These are phyloP conservation scores for Pythium folliculosum DNA, from an alignment of 352 stramenopile species.

Conservation along the genomic window DNA sequence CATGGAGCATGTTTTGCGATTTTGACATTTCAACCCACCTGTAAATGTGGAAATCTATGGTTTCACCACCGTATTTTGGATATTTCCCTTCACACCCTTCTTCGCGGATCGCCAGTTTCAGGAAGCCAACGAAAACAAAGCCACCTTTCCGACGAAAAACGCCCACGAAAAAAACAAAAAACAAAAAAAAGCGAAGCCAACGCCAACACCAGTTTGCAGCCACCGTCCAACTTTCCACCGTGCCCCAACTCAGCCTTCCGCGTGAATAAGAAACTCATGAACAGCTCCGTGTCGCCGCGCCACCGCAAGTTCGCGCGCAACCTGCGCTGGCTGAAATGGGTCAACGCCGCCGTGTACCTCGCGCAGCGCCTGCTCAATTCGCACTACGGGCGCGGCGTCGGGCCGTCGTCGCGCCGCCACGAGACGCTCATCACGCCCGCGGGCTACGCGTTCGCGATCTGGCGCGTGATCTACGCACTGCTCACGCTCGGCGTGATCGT, in stretches of 20 bases:
- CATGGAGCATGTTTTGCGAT: conserved; percentile 1
- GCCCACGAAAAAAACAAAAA: background rate
- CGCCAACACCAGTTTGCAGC: background rate
- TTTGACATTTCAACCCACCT: conserved; percentile 2
- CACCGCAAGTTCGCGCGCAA: conserved; percentile 20
- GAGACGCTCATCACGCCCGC: conserved; percentile 79
- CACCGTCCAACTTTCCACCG: too few species aligned
- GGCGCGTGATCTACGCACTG: conserved; percentile 54
- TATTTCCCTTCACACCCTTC: background rate
- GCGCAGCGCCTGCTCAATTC: conserved; percentile 27
- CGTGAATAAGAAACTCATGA: background rate
- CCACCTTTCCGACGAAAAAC: too few species aligned
- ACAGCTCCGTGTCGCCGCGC: conserved; percentile 4
- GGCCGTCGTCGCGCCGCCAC: conserved; percentile 57
- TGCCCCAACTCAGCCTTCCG: background rate
- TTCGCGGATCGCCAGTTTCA: conserved; percentile 7
- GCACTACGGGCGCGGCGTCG: conserved; percentile 36
- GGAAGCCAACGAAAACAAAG: conserved; percentile 6
- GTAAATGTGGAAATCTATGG: background rate
- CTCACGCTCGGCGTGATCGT: conserved; percentile 61
- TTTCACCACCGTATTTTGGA: background rate
- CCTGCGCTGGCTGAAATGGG: conserved; percentile 24
- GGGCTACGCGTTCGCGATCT: conserved; percentile 78
- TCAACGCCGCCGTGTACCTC: conserved; percentile 23
- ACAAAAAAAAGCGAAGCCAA: conserved; percentile 5